Conservation (phyloP, 768 basidiomycete genomes). For the Cubamyces lactineus region DNA sequence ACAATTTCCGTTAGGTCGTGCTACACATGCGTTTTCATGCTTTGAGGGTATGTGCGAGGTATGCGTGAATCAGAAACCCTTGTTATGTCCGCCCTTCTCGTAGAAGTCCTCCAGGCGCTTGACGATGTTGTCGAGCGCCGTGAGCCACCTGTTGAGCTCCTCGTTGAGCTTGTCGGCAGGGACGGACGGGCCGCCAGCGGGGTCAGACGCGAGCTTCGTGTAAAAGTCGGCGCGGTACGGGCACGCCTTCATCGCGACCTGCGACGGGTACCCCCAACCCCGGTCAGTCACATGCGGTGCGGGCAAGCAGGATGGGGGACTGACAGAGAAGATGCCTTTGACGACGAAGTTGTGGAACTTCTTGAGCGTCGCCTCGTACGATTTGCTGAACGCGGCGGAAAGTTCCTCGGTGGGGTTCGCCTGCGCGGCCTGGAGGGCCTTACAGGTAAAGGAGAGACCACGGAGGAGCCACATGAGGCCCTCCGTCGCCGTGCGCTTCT, state of each 20-base stretch:
- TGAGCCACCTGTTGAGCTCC: constrained; percentile 56
- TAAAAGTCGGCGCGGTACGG: constrained; percentile 64
- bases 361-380: constrained; percentile 84
- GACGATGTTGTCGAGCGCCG: constrained; percentile 54
- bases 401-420: constrained; percentile 67
- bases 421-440: constrained; percentile 74
- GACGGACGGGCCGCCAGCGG: constrained; percentile 38
- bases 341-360: constrained; percentile 82
- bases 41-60: constrained; percentile 6
- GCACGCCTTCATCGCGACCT: constrained; percentile 72
- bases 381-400: constrained; percentile 69
- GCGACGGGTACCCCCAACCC: neutral
- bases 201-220: constrained; percentile 51
- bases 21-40: constrained; percentile 16
- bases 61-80: constrained; percentile 42
- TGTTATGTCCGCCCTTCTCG: constrained; percentile 43
- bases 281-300: neutral
- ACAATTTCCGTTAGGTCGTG: constrained; percentile 16
- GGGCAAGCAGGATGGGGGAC: constrained; percentile 30
- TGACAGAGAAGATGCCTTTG: constrained; percentile 54
- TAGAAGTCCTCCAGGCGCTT: constrained; percentile 51
- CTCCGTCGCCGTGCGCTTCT: constrained; percentile 87
- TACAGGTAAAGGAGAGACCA: constrained; percentile 88
- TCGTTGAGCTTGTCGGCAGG: constrained; percentile 49
- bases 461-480: constrained; percentile 94